Evolutionary conservation across 1,139 yeast genomes (phyloP).

Genomic region (Taiozyma sp.): DNA sequence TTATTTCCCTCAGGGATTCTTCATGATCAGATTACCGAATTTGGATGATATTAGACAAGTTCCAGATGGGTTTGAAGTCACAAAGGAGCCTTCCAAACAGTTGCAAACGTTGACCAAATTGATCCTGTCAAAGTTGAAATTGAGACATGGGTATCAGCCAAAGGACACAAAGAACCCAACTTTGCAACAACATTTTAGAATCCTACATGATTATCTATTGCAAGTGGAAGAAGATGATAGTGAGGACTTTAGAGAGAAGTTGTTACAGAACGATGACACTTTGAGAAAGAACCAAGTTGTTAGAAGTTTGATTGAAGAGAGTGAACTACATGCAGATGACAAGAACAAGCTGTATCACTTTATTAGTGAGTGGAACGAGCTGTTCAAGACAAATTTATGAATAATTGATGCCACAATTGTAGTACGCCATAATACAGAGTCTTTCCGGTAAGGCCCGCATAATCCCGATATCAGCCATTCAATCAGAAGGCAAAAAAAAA

Average conservation of each 20-base stretch:
- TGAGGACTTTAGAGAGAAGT: conserved; percentile 6
- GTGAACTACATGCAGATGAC: conserved; percentile 8
- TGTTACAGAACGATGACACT: conserved; percentile 28
- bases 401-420: background rate
- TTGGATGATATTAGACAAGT: conserved; percentile 54
- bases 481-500: background rate
- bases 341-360: conserved; percentile 6
- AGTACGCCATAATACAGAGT: too few species aligned
- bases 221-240: conserved; percentile 46
- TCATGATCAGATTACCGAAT: conserved; percentile 56
- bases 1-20: conserved; percentile 54
- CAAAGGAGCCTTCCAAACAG: conserved; percentile 15
- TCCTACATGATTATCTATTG: conserved; percentile 60
- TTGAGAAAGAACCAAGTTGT: conserved; percentile 24
- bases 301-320: conserved; percentile 11
- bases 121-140: conserved; percentile 36
- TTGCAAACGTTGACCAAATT: conserved; percentile 32
- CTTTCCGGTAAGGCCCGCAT: background rate
- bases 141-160: conserved; percentile 50
- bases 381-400: conserved; percentile 4
- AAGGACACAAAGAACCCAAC: conserved; percentile 59
- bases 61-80: conserved; percentile 30
- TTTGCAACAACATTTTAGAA: conserved; percentile 58
- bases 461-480: background rate
- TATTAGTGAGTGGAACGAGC: conserved; percentile 17